These are phyloP conservation scores for Pestalotiopsis sp. DNA, from an alignment of 2,329 filamentous ascomycete genomes.

Conservation along the genomic window DNA sequence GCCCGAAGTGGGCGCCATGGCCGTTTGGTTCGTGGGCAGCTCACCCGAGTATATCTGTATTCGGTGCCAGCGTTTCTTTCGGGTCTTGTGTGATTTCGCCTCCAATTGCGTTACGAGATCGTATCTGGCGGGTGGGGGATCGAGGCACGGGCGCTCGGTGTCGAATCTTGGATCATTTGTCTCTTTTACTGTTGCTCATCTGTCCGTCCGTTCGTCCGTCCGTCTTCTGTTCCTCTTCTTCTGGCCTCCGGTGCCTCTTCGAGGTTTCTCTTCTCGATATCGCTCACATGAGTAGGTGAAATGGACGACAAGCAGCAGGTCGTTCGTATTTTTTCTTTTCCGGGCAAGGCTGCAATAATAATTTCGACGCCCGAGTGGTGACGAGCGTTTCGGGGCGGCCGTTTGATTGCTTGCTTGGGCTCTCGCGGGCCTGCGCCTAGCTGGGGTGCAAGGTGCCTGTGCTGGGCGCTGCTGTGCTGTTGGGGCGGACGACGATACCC, in stretches of 20 bases:
- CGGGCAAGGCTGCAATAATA: background rate
- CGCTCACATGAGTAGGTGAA: background rate
- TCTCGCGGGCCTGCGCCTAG: background rate
- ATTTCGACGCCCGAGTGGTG: background rate
- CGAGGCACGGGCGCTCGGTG: conserved; percentile 8
- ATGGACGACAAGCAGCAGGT: background rate
- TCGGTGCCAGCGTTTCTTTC: background rate
- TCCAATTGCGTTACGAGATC: conserved; percentile 6
- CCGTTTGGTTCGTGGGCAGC: conserved; percentile 18
- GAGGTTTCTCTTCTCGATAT: background rate
- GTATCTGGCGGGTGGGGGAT: background rate
- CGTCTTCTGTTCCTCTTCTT: background rate
- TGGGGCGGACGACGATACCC: background rate
- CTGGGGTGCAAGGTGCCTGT: background rate
- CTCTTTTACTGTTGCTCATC: background rate
- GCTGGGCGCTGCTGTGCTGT: background rate
- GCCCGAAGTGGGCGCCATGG: conserved; percentile 38
- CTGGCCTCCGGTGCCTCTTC: background rate
- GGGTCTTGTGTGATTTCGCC: background rate
- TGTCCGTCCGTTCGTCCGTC: background rate
- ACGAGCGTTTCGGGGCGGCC: conserved; percentile 3
- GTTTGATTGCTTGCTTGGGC: background rate
- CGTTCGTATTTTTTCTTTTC: background rate
- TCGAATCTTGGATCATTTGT: background rate
- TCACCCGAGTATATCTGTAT: background rate